Evolutionary conservation across 768 basidiomycete genomes (phyloP).

Genomic region (Boletus tylopilopsis): DNA sequence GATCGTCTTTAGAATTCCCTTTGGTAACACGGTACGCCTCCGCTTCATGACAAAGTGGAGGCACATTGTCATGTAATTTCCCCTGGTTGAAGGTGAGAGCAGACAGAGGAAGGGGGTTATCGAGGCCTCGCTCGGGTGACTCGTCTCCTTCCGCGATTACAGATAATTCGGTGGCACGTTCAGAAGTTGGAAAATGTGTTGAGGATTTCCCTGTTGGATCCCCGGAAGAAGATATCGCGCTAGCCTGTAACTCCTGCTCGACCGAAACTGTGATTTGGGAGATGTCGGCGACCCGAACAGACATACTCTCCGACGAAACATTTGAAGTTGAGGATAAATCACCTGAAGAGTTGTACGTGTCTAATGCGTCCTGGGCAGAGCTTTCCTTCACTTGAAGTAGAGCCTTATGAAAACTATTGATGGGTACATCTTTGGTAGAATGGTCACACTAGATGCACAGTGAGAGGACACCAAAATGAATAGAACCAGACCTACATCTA

Average conservation of each 20-base stretch:
- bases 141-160: conserved; percentile 74
- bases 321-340: background rate
- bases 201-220: conserved; percentile 1
- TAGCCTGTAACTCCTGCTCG: conserved; percentile 2
- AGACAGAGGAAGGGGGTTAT: background rate
- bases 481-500: conserved; percentile 39
- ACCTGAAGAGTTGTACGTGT: background rate
- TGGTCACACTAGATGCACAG: conserved; percentile 31
- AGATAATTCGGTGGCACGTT: conserved; percentile 49
- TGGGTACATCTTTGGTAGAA: conserved; percentile 36
- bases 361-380: conserved; percentile 4
- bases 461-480: conserved; percentile 8
- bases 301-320: background rate
- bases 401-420: conserved; percentile 46
- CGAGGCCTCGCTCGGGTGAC: conserved; percentile 37
- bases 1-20: background rate
- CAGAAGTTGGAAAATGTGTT: conserved; percentile 20
- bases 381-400: conserved; percentile 35
- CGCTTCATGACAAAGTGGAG: background rate
- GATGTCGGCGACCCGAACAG: conserved; percentile 5
- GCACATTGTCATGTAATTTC: background rate
- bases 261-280: conserved; percentile 4
- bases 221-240: background rate
- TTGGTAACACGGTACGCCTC: background rate
- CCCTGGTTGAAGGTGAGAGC: background rate